These are phyloP conservation scores for Populus trichocarpa DNA, from an alignment of 441 rosid species.

Conservation along the genomic window DNA sequence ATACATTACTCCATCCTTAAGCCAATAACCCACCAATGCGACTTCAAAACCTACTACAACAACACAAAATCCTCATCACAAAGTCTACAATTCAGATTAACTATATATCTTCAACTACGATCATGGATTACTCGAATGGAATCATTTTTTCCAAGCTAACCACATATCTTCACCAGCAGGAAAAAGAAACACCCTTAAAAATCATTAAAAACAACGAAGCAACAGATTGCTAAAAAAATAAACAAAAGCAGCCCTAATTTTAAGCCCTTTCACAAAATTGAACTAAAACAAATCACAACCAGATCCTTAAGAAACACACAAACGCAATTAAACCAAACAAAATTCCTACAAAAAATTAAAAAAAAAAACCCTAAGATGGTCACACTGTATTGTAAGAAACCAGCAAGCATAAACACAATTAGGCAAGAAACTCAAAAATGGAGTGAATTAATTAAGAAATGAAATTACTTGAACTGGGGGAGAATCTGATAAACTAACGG, in stretches of 20 bases:
- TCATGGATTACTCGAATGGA: no score
- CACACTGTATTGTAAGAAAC: neutral
- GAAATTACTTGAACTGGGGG: conserved; percentile 39
- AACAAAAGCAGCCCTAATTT: neutral
- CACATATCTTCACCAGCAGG: no score
- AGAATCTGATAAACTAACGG: conserved; percentile 19
- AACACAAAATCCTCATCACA: neutral
- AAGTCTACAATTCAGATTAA: neutral
- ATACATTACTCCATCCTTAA: neutral
- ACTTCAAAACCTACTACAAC: neutral
- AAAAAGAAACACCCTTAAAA: no score
- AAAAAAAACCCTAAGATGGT: neutral
- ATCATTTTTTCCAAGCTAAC: no score
- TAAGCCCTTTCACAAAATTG: neutral
- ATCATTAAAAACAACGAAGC: no score
- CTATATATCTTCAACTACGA: neutral
- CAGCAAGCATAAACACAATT: neutral
- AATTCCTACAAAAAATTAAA: neutral
- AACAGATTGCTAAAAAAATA: no score
- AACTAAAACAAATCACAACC: neutral
- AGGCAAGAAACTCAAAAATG: neutral
- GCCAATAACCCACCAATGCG: neutral
- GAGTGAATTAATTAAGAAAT: neutral
- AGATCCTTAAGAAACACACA: neutral
- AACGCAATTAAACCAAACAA: neutral